Conservation (phyloP, 2,329 filamentous ascomycete genomes). For the Ceratocystis diversiconidia region DNA sequence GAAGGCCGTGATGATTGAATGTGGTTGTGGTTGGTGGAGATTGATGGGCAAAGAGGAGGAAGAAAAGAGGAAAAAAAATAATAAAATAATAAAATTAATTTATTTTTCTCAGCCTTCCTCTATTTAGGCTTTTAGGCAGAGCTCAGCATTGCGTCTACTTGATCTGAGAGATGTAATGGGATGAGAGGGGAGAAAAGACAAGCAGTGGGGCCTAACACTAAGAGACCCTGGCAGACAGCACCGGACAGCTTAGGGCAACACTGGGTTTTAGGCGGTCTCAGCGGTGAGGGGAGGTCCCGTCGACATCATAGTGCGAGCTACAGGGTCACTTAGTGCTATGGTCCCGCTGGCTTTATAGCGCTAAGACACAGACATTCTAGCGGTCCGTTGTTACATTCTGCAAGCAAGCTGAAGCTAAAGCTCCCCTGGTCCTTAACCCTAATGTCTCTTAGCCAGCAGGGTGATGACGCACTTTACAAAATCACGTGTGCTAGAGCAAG, state of each 20-base stretch:
- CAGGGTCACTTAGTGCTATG: too few species aligned
- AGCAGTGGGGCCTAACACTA: not conserved
- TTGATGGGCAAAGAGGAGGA: not conserved
- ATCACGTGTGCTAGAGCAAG: not conserved
- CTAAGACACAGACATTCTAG: not conserved
- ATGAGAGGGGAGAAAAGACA: not conserved
- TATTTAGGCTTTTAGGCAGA: not conserved
- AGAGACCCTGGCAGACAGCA: too few species aligned
- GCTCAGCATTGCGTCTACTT: constrained; percentile 1
- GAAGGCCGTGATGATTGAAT: not conserved
- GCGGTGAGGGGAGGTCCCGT: not conserved
- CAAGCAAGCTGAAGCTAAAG: not conserved
- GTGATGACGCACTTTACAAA: not conserved
- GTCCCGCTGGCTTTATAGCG: not conserved
- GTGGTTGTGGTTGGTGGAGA: too few species aligned
- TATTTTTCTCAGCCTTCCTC: not conserved
- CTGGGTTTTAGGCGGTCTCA: not conserved
- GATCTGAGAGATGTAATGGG: not conserved
- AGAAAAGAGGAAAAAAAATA: not conserved
- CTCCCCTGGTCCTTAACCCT: not conserved
- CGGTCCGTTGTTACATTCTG: not conserved
- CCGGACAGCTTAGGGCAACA: too few species aligned
- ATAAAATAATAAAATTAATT: not conserved
- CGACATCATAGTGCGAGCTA: not conserved
- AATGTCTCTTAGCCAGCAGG: not conserved